Base-by-base conservation (phyloP, 768 basidiomycete species). In the Boletus reticuloceps region DNA sequence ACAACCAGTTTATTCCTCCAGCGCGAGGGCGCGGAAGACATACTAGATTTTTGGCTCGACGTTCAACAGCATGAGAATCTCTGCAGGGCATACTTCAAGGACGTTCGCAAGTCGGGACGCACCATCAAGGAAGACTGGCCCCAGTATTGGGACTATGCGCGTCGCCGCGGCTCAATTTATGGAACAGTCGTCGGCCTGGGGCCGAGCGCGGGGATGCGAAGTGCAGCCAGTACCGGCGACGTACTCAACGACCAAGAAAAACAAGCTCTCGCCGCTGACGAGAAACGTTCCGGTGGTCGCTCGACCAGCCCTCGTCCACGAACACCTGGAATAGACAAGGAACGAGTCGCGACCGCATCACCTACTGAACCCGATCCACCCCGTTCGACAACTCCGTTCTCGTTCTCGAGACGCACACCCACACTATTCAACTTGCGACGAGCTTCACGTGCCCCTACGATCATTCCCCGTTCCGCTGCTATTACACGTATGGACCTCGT, bases 11-110 rank as follows among this genome's bases (percentile, higher is more conserved):
- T 98, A 56, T 98, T 98, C 72, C 77, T 99, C 36, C 96, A 98
- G 69, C 84, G 94, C 36, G 96, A 99, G 74, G 91, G 93, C 25
- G 85, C 92, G 51, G 96, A 98, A 69, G 97, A 99, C 71, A 90
- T 94, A 47, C 76, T 99, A 43, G 97, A 99, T 71, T 98, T 98
- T 65, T 98, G 96, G 95, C 82, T 99, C 29, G 97, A 99, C 70
- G 97, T 98, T 7, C 94, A 97, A 64, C 97, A 98, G 74, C 97
- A 99, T 70, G 97, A 98, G 76, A 98, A 98, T 69, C 84, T 99
- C 34, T 98, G 96, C 72, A 83, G 95, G 57, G 97, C 96, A 9
- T 98, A 98, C 73, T 98, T 99, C 84, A 97, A 98, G 79, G 97
- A 98, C 72, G 85, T 99, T 50, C 88, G 91, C 66, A 94, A 95